phyloP scores from a whole-genome alignment of 768 basidiomycete species.

The Panaeolus cyanescens region DNA sequence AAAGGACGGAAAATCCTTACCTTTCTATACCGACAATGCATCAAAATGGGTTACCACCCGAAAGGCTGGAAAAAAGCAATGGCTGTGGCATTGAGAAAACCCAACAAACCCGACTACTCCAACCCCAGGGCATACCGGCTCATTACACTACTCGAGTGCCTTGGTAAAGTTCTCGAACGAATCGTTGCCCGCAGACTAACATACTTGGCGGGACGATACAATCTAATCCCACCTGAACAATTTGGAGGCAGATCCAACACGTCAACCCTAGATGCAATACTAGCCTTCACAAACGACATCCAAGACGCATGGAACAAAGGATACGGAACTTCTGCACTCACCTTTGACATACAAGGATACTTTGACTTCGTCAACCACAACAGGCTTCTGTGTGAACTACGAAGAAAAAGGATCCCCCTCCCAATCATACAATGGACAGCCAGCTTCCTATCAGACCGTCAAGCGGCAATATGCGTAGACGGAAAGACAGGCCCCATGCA shows the following conservation, averaged over 20 bases:
- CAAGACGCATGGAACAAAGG: background rate
- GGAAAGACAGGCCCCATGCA: conserved; percentile 23
- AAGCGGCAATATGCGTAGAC: conserved; percentile 25
- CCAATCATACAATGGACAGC: conserved; percentile 18
- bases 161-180: conserved; percentile 3
- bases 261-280: conserved; percentile 22
- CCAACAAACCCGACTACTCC: conserved; percentile 35
- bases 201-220: background rate
- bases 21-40: conserved; percentile 18
- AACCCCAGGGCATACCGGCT: conserved; percentile 33
- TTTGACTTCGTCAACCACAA: background rate
- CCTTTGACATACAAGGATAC: conserved; percentile 26
- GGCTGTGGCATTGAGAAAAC: conserved; percentile 33
- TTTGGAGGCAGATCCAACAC: conserved; percentile 1
- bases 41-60: conserved; percentile 25
- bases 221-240: background rate
- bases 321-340: conserved; percentile 19
- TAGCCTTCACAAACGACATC: conserved; percentile 25
- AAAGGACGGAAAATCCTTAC: conserved; percentile 1
- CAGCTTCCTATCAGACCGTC: conserved; percentile 23
- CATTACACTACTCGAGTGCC: conserved; percentile 18
- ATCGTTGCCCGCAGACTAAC: background rate
- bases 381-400: conserved; percentile 20
- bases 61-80: conserved; percentile 25
- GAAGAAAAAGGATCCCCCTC: conserved; percentile 18